Evolutionary conservation across 176 grass and related monocot species (phyloP), one percentile per base, ranked within the genome.

Genomic region (Zea mays): DNA sequence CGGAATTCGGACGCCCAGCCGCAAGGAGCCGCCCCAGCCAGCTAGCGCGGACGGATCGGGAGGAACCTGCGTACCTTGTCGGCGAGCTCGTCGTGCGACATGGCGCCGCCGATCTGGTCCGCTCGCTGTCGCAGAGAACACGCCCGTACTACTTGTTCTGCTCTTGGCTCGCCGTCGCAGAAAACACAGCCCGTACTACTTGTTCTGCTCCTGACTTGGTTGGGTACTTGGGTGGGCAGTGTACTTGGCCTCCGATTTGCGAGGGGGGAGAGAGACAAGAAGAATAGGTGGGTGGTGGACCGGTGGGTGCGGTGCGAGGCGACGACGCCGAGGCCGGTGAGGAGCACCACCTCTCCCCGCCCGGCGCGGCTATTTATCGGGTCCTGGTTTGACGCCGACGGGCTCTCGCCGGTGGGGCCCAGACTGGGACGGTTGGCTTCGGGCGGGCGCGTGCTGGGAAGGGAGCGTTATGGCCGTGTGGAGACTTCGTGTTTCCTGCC

Each of bases 51-150:
- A 7, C 38, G 56, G 48, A 82, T 48, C 39, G n/a, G 46, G 46
- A 9, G 8, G 8, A 0, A 46, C 45, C 6, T 0, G 69, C 51
- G 19, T 85, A 88, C 86, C 86, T 88, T 35, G 12, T 84, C 81
- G 57, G 86, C 40, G 36, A 75, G 82, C 40, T 88, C 86, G 77
- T 84, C 86, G 57, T 84, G 57, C 81, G 81, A 79, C 86, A 88
- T 71, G 86, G 63, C 76, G 45, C 54, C 80, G 80, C 54, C 54
- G 81, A 88, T 88, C 81, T 68, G 39, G 79, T 4, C 33, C 51
- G 52, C 72, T 27, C 38, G 38, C 38, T 4, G 85, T 4, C 20
- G 68, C 44, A 6, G 33, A 60, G 9, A 65, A 15, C 54, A 41
- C 15, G 14, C 3, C 72, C 44, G 61, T 56, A 19, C 52, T n/a